A percentile compares a stretch with the other conserved stretches of the same genome.
Evolutionary conservation across 371 early-diverging fungal species (phyloP).

Genomic region (Mortierella sp.): DNA sequence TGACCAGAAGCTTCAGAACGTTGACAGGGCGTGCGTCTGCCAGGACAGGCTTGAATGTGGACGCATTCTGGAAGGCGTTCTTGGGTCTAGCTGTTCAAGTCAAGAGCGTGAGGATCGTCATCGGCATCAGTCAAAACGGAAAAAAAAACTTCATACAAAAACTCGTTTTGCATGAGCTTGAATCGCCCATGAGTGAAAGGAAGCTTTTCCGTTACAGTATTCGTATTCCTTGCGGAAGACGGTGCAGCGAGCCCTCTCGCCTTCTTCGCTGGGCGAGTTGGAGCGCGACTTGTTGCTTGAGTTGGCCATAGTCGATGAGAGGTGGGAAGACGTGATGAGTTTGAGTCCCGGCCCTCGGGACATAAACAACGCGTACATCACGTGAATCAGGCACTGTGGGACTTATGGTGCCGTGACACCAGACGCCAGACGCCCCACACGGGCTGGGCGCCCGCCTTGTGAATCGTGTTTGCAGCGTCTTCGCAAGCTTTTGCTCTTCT

Average conservation of each 20-base stretch:
- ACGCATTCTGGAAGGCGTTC: conserved; percentile 24
- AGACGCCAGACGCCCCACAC: too few species aligned
- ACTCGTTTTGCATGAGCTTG: background rate
- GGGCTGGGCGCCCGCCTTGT: too few species aligned
- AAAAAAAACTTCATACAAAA: background rate
- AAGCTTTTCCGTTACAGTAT: conserved; percentile 11
- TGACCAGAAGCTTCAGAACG: conserved; percentile 28
- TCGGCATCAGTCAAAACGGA: background rate
- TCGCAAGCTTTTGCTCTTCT: too few species aligned
- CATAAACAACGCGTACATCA: conserved; percentile 7
- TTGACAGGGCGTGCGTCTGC: conserved; percentile 45
- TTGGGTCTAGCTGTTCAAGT: conserved; percentile 22
- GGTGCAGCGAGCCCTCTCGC: conserved; percentile 51
- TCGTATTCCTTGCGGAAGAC: conserved; percentile 51
- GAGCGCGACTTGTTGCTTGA: conserved; percentile 42
- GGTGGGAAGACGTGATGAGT: background rate
- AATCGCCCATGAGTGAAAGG: too few species aligned
- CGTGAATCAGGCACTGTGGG: background rate
- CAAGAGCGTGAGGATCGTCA: too few species aligned
- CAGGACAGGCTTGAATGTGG: conserved; percentile 22
- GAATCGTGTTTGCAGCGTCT: too few species aligned
- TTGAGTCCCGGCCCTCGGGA: too few species aligned
- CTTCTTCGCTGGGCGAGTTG: conserved; percentile 29
- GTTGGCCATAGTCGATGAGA: conserved; percentile 25
- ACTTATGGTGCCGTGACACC: background rate